phyloP scores from a whole-genome alignment of 2,329 filamentous ascomycete genomes.

The Colletotrichum acutatum region DNA sequence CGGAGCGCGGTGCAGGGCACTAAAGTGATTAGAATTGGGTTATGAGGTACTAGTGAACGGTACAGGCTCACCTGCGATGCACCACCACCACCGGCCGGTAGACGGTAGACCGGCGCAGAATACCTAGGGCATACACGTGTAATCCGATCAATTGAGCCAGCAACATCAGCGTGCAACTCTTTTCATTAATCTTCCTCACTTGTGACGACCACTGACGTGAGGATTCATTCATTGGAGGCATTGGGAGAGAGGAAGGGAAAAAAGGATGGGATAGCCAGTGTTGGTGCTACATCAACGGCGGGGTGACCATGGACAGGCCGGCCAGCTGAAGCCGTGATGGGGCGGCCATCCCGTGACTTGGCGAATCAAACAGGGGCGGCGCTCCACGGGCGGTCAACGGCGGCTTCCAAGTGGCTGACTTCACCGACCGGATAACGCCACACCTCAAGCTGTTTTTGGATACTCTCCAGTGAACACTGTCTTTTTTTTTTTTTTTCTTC shows the following conservation, averaged over 20 bases:
- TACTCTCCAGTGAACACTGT: too few species aligned
- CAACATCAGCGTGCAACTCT: background rate
- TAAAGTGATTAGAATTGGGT: background rate
- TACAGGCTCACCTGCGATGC: background rate
- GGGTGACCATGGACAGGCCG: constrained; percentile 30
- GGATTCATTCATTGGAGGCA: too few species aligned
- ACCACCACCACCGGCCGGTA: background rate
- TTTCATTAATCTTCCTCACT: background rate
- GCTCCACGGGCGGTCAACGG: constrained; percentile 22
- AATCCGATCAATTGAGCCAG: background rate
- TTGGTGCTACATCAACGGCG: constrained; percentile 34
- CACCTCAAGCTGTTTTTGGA: constrained; percentile 25
- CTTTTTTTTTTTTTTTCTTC: background rate
- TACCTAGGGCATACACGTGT: background rate
- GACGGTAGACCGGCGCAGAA: too few species aligned
- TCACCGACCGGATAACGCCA: constrained; percentile 21
- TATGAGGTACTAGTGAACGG: background rate
- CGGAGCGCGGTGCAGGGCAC: background rate
- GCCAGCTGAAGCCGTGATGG: constrained; percentile 21
- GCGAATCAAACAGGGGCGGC: constrained; percentile 22
- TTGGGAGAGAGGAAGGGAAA: too few species aligned
- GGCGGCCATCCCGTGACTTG: background rate
- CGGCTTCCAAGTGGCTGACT: constrained; percentile 15
- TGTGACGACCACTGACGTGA: too few species aligned
- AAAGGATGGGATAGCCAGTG: constrained; percentile 18